These are phyloP conservation scores for Suillus luteus DNA, from an alignment of 768 basidiomycete species.

Conservation along the genomic window DNA sequence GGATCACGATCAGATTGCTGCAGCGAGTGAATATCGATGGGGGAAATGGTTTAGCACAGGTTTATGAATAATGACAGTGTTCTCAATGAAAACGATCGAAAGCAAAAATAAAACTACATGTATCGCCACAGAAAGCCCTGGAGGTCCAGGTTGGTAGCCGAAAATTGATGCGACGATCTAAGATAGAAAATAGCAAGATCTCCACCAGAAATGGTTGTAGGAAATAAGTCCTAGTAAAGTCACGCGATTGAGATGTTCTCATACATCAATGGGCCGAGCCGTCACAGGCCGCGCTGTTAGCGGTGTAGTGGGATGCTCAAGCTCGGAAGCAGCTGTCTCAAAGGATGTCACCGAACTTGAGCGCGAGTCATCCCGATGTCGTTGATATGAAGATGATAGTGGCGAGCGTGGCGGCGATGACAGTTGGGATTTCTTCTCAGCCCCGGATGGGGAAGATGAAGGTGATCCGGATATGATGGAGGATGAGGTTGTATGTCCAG, in stretches of 20 bases:
- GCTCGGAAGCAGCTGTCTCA: slow-evolving; percentile 13
- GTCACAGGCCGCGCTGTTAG: slow-evolving; percentile 23
- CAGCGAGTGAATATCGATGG: background rate
- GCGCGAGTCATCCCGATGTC: slow-evolving; percentile 16
- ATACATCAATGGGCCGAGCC: slow-evolving; percentile 16
- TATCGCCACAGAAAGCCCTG: background rate
- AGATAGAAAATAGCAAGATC: background rate
- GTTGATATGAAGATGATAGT: background rate
- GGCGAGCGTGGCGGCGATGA: slow-evolving; percentile 2
- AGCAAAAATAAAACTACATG: slow-evolving; percentile 1
- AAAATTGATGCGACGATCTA: too few species aligned
- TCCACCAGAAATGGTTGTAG: background rate
- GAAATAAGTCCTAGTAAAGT: background rate
- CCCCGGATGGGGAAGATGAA: background rate
- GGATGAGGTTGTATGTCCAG: background rate
- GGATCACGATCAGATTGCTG: slow-evolving; percentile 35
- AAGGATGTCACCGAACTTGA: slow-evolving; percentile 21
- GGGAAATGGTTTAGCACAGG: background rate
- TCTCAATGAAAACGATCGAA: background rate
- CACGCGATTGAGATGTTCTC: background rate
- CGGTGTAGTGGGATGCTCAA: slow-evolving; percentile 5
- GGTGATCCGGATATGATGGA: background rate
- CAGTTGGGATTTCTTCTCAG: background rate
- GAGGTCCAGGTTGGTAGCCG: background rate
- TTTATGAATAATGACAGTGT: background rate